Conservation (phyloP, 2,329 filamentous ascomycete genomes). For the Leptoxyphium fumago region DNA sequence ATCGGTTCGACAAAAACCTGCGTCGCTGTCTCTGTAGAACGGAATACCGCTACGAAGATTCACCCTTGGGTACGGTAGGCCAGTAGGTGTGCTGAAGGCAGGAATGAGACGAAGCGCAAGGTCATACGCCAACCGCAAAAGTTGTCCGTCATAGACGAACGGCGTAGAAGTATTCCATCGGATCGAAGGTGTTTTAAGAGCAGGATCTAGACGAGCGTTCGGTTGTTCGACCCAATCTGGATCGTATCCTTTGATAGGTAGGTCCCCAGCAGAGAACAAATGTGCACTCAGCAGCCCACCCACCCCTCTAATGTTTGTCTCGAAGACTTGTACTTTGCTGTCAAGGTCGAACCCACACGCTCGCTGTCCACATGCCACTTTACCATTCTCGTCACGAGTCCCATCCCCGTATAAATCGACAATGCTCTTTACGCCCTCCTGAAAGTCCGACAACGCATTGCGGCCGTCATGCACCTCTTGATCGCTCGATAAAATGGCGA, state of each 20-base stretch:
- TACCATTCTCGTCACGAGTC: slow-evolving; percentile 37
- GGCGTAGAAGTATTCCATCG: slow-evolving; percentile 26
- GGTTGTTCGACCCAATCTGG: slow-evolving; percentile 26
- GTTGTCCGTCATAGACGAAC: slow-evolving; percentile 74
- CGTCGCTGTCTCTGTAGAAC: slow-evolving; percentile 53
- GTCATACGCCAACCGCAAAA: slow-evolving; percentile 78
- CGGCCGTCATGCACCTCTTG: slow-evolving; percentile 37
- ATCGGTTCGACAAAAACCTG: slow-evolving; percentile 29
- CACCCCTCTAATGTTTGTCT: slow-evolving; percentile 87
- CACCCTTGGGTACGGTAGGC: slow-evolving; percentile 85
- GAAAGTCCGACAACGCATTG: slow-evolving; percentile 48
- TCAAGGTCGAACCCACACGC: slow-evolving; percentile 82
- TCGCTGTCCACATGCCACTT: slow-evolving; percentile 51
- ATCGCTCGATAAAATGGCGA: slow-evolving; percentile 78
- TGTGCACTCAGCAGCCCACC: slow-evolving; percentile 87
- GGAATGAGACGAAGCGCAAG: slow-evolving; percentile 72
- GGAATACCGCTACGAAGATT: slow-evolving; percentile 84
- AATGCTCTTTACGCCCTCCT: slow-evolving; percentile 60
- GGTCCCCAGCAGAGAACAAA: slow-evolving; percentile 76
- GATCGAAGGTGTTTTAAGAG: slow-evolving; percentile 22
- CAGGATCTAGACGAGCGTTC: slow-evolving; percentile 13
- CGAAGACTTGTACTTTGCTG: slow-evolving; percentile 97
- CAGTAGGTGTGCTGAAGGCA: slow-evolving; percentile 81
- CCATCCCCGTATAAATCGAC: slow-evolving; percentile 82
- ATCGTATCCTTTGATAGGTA: slow-evolving; percentile 70